Base-by-base conservation (phyloP, 129 eudicot genomes). In the Heracleum sosnowskyi region DNA sequence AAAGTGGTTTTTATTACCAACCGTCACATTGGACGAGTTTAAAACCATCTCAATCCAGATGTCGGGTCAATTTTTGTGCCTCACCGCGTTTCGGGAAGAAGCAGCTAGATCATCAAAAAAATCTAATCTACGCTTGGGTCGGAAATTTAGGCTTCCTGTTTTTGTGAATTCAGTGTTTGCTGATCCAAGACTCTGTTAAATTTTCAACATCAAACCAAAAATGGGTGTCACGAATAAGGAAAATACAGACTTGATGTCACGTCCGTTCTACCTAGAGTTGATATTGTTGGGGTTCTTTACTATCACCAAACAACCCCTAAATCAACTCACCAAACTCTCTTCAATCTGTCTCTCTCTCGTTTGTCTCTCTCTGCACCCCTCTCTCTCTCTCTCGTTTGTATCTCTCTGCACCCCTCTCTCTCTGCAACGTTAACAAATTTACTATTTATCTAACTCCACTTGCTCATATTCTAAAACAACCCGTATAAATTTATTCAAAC, bases 361-460 rank as follows among this genome's bases (percentile, higher is more conserved):
- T n/a, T n/a, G n/a, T 33, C 41, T 28, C 35, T 13, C 40, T 69
- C 35, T n/a, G 17, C 28, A 17, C 22, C 29, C 1, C 11, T 44
- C 47, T 44, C 47, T 11, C 16, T 11, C 47, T 44, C 47, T 11
- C 44, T 42, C 45, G 6, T 42, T 11, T 40, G 11, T 40, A 10
- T 7, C 45, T 42, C 44, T 40, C 45, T 42, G n/a, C n/a, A n/a
- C n/a, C 45, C 10, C 13, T 42, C 13, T 44, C 47, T 44, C 0
- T 16, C 73, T 34, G 20, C 40, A 70, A 70, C 74, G 74, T n/a
- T n/a, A n/a, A n/a, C n/a, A n/a, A n/a, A n/a, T n/a, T n/a, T n/a
- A n/a, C n/a, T n/a, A n/a, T n/a, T n/a, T 60, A n/a, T 60, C 68
- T 26, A 60, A 60, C 74, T 20, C 74, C 74, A 35, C 74, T 34